phyloP scores from a whole-genome alignment of 495 filamentous ascomycete genomes.

The Xylaria castorea region DNA sequence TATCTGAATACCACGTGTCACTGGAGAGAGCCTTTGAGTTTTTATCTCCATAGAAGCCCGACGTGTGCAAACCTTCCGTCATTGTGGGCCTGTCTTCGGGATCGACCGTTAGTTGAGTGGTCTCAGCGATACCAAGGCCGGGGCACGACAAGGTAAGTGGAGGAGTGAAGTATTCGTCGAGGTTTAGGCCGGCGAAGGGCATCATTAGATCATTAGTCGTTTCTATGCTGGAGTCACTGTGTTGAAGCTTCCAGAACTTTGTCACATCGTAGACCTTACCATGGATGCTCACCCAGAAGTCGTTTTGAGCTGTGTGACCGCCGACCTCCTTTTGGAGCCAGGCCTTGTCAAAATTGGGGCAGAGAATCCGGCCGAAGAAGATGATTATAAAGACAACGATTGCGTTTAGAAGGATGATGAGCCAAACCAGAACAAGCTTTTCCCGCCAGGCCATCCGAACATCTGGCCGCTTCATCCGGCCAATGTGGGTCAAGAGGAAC shows the following conservation, averaged over 20 bases:
- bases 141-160: conserved; percentile 79
- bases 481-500: conserved; percentile 76
- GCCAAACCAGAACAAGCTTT: conserved; percentile 79
- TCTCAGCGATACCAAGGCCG: conserved; percentile 63
- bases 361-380: conserved; percentile 80
- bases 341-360: conserved; percentile 89
- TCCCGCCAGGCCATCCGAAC: conserved; percentile 97
- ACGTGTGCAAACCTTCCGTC: conserved; percentile 67
- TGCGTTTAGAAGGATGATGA: conserved; percentile 86
- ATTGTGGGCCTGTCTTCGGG: conserved; percentile 67
- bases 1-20: conserved; percentile 75
- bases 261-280: conserved; percentile 92
- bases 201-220: conserved; percentile 73
- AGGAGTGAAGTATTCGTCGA: conserved; percentile 84
- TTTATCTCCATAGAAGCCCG: conserved; percentile 65
- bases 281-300: conserved; percentile 88
- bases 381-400: conserved; percentile 92
- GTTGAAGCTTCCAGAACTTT: conserved; percentile 82
- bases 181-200: conserved; percentile 74
- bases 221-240: conserved; percentile 71
- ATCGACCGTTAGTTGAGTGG: conserved; percentile 37
- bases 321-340: conserved; percentile 78
- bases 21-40: conserved; percentile 62
- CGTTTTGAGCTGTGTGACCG: conserved; percentile 70
- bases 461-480: conserved; percentile 96